phyloP scores from a whole-genome alignment of 345 rosid genomes.

The Populus nigra region DNA sequence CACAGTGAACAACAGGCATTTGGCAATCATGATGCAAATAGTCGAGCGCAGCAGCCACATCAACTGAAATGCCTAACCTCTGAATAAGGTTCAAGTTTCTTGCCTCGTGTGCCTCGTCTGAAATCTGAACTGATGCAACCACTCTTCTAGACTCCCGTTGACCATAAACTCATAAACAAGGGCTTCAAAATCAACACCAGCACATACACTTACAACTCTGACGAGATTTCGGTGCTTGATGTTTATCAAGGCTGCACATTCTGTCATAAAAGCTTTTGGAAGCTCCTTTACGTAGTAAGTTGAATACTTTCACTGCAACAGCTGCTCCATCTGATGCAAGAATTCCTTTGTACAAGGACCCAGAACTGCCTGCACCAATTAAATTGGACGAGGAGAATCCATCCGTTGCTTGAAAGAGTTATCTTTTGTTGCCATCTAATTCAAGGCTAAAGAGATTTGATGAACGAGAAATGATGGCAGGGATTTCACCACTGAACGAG shows the following conservation, averaged over 20 bases:
- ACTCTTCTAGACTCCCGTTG: constrained; percentile 4
- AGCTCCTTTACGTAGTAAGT: neutral
- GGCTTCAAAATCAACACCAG: constrained; percentile 10
- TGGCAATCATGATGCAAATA: neutral
- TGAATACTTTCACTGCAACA: constrained; percentile 5
- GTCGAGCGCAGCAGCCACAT: neutral
- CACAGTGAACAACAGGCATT: constrained; percentile 9
- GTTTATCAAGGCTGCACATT: constrained; percentile 1
- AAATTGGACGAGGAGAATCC: constrained; percentile 6
- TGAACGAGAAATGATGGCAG: neutral
- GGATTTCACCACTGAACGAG: neutral
- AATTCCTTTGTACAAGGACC: neutral
- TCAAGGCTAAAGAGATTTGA: no score
- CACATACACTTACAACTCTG: neutral
- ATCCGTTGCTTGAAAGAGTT: neutral
- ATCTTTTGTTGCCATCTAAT: no score
- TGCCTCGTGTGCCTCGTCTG: neutral
- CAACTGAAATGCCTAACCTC: constrained; percentile 5
- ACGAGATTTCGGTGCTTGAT: constrained; percentile 2
- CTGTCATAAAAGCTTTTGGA: constrained; percentile 5
- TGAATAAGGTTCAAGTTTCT: neutral
- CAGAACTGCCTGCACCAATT: constrained; percentile 3
- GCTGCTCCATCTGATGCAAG: neutral
- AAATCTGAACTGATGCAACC: neutral
- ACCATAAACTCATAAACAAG: constrained; percentile 1